Evolutionary conservation across 495 filamentous ascomycete species (phyloP), one percentile per base, ranked within the genome.

Genomic region (Daldinia loculata): DNA sequence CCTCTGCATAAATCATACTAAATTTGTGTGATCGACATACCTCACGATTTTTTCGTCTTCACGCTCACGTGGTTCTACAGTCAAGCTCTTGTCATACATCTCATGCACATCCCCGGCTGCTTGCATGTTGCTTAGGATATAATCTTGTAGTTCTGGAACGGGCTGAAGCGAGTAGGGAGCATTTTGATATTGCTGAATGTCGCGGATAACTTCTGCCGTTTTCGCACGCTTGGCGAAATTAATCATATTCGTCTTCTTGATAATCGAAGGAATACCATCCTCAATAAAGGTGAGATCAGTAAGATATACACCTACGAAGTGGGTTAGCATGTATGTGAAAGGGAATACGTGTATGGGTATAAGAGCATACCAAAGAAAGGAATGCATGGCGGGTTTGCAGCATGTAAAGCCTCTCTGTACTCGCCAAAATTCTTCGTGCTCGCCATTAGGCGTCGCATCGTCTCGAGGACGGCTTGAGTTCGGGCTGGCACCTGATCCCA

Each of bases 251-350:
- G 94, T 94, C 75, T 94, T 95, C 79, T 97, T 98, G 78, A 94
- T 91, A 71, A 97, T 88, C 22, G 93, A 96, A 15, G 95, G 93
- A 70, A 98, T 99, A 72, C 95, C 95, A 75, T 99, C 95, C 80
- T 98, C 95, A 72, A 99, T 98, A 80, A 99, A 99, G 30, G 95
- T 98, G 55, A 99, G 86, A 81, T 99, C 95, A 63, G 96, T 99
- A 53, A 99, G 86, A 79, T 98, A 99, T 52, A 98, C 95, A 80
- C 94, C 94, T 97, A 74, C 22, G 41, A 57, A 45, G 63, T n/a
- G 56, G 73, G 63, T 24, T 56, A 67, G 32, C 27, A 55, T 3
- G 4, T 34, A 53, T 9, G 14, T 12, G 52, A 51, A 52, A 51
- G 34, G 56, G 70, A 43, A n/a, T 3, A 48, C 30, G 57, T 2